Evolutionary conservation across 2,329 filamentous ascomycete species (phyloP).

Genomic region (Pezicula neosporulosa): DNA sequence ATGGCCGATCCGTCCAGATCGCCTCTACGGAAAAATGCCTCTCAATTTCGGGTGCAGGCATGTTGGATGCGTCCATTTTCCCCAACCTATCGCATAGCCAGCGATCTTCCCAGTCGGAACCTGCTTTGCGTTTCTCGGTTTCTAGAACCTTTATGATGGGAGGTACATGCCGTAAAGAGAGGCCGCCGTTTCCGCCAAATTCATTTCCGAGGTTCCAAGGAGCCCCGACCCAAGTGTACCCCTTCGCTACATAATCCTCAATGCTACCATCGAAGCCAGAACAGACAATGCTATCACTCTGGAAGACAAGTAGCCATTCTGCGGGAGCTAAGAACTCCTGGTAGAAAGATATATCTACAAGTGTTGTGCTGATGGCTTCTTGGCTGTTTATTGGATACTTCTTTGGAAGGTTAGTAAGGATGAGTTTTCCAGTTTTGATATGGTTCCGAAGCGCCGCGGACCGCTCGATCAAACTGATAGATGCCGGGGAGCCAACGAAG

Average conservation of each 20-base stretch:
- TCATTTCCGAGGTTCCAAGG: conserved; percentile 12
- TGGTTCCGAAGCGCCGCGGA: conserved; percentile 30
- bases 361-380: conserved; percentile 1
- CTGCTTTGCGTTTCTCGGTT: conserved; percentile 36
- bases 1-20: conserved; percentile 41
- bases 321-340: conserved; percentile 20
- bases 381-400: conserved; percentile 8
- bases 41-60: not conserved
- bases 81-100: conserved; percentile 8
- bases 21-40: conserved; percentile 23
- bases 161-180: conserved; percentile 37
- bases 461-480: conserved; percentile 16
- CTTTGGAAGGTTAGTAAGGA: conserved; percentile 28
- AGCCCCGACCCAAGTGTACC: conserved; percentile 26
- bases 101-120: conserved; percentile 38
- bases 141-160: conserved; percentile 44
- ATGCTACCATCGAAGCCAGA: conserved; percentile 14
- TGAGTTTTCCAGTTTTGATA: conserved; percentile 23
- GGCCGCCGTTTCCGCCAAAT: conserved; percentile 25
- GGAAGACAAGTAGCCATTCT: conserved; percentile 21
- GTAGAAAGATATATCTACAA: conserved; percentile 17
- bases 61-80: not conserved
- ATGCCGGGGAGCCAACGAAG: conserved; percentile 23
- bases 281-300: conserved; percentile 22
- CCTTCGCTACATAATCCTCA: conserved; percentile 19